These are phyloP conservation scores for Emericellopsis terricola DNA, from an alignment of 495 filamentous ascomycete species.

Conservation along the genomic window DNA sequence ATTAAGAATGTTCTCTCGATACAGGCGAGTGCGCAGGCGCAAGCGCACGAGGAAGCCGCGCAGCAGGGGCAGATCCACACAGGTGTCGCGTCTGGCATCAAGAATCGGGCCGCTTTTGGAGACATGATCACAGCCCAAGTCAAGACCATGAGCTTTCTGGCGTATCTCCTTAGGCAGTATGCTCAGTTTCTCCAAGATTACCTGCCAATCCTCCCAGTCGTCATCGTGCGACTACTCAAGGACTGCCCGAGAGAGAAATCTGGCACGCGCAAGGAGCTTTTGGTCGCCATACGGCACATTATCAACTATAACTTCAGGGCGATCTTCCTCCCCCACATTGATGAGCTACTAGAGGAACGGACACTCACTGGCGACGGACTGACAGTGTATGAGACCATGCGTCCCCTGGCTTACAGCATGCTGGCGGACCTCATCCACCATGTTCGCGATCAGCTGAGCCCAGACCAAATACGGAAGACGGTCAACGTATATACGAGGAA, in stretches of 20 bases:
- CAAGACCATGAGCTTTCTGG: conserved; percentile 98
- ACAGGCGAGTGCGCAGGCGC: conserved; percentile 86
- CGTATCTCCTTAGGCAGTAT: conserved; percentile 81
- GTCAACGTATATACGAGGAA: conserved; percentile 96
- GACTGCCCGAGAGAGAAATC: conserved; percentile 93
- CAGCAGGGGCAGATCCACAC: conserved; percentile 66
- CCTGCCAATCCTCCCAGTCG: conserved; percentile 67
- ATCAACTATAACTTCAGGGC: conserved; percentile 98
- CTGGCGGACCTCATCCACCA: conserved; percentile 96
- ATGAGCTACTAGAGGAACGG: conserved; percentile 82
- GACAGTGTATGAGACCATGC: conserved; percentile 91
- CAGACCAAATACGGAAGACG: conserved; percentile 81
- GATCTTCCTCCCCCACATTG: conserved; percentile 88
- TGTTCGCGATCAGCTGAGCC: conserved; percentile 66
- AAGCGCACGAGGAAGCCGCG: conserved; percentile 70
- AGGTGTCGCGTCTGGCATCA: conserved; percentile 85
- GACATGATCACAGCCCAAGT: conserved; percentile 97
- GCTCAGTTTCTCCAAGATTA: conserved; percentile 80
- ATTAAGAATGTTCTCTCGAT: conserved; percentile 81
- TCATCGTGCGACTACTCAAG: conserved; percentile 79
- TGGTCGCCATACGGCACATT: conserved; percentile 94
- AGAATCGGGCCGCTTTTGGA: conserved; percentile 85
- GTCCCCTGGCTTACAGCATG: conserved; percentile 95
- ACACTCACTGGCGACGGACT: conserved; percentile 90
- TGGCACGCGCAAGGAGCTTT: conserved; percentile 76